Base-by-base conservation (phyloP, 768 basidiomycete species). In the Rhodotorula sphaerocarpa region DNA sequence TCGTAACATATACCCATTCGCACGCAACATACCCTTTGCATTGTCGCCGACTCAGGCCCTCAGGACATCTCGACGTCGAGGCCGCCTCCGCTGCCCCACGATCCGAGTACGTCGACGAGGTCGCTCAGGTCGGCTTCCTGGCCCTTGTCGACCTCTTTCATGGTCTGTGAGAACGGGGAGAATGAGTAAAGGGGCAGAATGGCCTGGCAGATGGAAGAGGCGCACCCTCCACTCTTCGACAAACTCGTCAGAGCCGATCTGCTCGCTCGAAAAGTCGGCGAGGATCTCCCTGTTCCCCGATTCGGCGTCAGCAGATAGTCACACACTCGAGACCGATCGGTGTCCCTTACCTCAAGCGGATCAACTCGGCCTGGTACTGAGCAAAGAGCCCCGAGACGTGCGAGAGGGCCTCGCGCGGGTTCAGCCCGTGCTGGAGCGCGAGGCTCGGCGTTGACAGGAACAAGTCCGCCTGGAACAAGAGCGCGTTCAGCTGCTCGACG, bases 61-160 rank as follows among this genome's bases (percentile, higher is more conserved):
- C 46, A 68, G 18, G 34, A 43, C 62, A 68, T 64, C 41, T 58
- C 59, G 53, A 58, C 56, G 33, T 68, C 62, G 41, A 56, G 55
- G 15, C 61, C 55, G 11, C 61, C 59, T 25, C 45, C 39, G 0
- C 51, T 51, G 25, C 67, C 67, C 67, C 67, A 68, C 36, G 55
- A 55, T 3, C 67, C 67, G 25, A 69, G 50, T 4, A 69, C 60
- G 28, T 69, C 67, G 11, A 61, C 67, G 36, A 69, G 54, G 44
- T 69, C 67, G 44, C 61, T 59, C 55, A 67, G 41, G 45, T 69
- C 67, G 16, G 59, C 67, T 54, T 69, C 63, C 39, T 61, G 57
- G 33, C 63, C 63, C 55, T 66, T 62, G 61, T 69, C 65, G 43
- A 70, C 69, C 48, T 66, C 65, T 50, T 64, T 66, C 65, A 70